Evolutionary conservation across 371 early-diverging fungal genomes (phyloP), one percentile per base, ranked within the genome.

Genomic region (Mortierella sp.): DNA sequence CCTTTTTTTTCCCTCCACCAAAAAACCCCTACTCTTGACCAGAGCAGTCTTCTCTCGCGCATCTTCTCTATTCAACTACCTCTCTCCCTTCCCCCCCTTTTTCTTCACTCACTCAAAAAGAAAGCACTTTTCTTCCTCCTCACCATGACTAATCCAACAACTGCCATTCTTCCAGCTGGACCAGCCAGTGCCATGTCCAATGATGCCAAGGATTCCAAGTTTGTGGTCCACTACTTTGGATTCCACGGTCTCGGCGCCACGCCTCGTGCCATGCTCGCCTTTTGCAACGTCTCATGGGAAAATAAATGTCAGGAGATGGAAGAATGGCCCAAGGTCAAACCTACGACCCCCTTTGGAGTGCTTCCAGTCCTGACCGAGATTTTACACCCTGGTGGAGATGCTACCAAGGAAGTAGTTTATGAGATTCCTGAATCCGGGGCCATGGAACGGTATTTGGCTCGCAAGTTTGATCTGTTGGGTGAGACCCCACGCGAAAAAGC

Each of bases 371-470:
- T 70, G 29, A 37, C 52, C 4, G 70, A 70, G 23, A 70, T 60
- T 16, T 3, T 37, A 5, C 37, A 37, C 9, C 37, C 37, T 37
- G 37, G 37, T 37, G 37, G 37, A 37, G 51, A 56, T 26, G 11
- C 57, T 5, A 6, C 59, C 7, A 63, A 63, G 0, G 53, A 47
- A 18, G 21, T 51, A 1, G 28, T 44, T 7, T 28, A 63, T 28
- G 70, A 37, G 30, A 59, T 70, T 19, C 70, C 70, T 7, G 70
- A 64, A 21, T 70, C 70, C 1, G 45, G 44, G 11, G 70, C 70
- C 23, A 70, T 64, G 11, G 70, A 70, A 21, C 59, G 64, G 6
- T 63, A 64, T 23, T 53, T 70, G 29, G 63, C 59, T 60, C 15
- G 18, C 15, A 64, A 64, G 52, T 64, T 64, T 45, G 59, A 59